A percentile compares a stretch with the other conserved stretches of the same genome.
phyloP scores from a whole-genome alignment of 208 protist species.

The Leishmania arabica region DNA sequence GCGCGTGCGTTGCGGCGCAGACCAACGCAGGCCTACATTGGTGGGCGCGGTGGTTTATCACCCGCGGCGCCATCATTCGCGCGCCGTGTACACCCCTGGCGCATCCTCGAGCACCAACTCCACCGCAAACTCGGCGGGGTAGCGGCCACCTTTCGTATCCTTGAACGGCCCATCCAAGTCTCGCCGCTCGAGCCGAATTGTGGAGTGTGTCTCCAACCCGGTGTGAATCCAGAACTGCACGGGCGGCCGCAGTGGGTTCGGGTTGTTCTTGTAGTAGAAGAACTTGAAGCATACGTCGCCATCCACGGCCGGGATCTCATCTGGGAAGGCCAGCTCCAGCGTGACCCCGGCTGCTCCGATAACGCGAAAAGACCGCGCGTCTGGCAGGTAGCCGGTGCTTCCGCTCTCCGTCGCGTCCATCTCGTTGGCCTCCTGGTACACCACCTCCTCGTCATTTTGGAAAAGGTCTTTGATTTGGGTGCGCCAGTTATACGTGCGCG shows the following conservation, averaged over 20 bases:
- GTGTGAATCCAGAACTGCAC: constrained; percentile 86
- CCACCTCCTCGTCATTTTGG: constrained; percentile 52
- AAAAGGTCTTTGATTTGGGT: constrained; percentile 60
- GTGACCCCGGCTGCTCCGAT: constrained; percentile 18
- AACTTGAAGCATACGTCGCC: constrained; percentile 72
- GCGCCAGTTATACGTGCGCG: constrained; percentile 51
- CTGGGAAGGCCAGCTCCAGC: constrained; percentile 40
- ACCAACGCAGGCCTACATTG: neutral
- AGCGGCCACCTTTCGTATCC: constrained; percentile 65
- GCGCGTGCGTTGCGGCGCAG: neutral
- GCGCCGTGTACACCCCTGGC: constrained; percentile 10
- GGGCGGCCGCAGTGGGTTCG: constrained; percentile 61
- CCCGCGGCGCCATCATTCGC: neutral
- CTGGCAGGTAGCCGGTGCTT: constrained; percentile 27
- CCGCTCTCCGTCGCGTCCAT: constrained; percentile 37
- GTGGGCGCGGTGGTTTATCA: neutral
- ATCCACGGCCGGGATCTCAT: constrained; percentile 54
- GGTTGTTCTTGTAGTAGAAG: constrained; percentile 69
- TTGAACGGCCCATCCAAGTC: constrained; percentile 77
- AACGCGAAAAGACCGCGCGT: constrained; percentile 23
- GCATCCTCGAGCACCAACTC: constrained; percentile 43
- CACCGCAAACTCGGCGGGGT: constrained; percentile 65
- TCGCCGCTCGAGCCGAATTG: constrained; percentile 32
- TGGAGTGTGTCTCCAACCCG: constrained; percentile 41
- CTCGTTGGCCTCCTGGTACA: constrained; percentile 54